phyloP scores from a whole-genome alignment of 1,284 basidiomycete genomes.

The Leucoagaricus sp. region DNA sequence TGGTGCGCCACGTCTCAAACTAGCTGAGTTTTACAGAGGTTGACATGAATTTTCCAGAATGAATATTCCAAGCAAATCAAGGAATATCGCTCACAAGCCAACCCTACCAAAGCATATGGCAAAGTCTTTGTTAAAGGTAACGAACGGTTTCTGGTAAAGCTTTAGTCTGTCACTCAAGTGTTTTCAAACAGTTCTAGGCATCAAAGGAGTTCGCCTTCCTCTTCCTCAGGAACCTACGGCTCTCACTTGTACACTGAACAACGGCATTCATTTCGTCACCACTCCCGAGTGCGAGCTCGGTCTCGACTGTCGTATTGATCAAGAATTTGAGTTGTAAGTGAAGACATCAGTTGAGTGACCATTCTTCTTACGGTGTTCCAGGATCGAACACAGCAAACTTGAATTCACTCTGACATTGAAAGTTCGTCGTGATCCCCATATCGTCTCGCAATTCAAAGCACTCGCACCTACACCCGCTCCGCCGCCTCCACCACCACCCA shows the following conservation, averaged over 20 bases:
- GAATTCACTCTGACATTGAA: constrained; percentile 90
- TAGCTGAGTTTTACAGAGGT: background rate
- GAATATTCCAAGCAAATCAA: constrained; percentile 89
- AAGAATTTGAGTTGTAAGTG: constrained; percentile 92
- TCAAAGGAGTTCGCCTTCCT: constrained; percentile 73
- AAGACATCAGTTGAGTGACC: background rate
- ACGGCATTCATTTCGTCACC: constrained; percentile 95
- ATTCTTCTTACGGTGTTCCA: constrained; percentile 28
- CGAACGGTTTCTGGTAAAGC: constrained; percentile 16
- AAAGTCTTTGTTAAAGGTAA: constrained; percentile 93
- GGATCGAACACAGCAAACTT: constrained; percentile 86
- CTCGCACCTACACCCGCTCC: constrained; percentile 42
- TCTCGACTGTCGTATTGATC: constrained; percentile 73
- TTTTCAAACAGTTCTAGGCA: constrained; percentile 68
- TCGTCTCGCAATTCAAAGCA: constrained; percentile 72
- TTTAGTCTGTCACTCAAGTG: background rate
- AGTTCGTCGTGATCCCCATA: constrained; percentile 80
- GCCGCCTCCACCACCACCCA: constrained; percentile 42
- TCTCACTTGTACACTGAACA: constrained; percentile 91
- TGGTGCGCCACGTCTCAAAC: constrained; percentile 53
- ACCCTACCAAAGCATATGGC: constrained; percentile 78
- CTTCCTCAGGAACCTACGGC: constrained; percentile 73
- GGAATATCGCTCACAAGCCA: constrained; percentile 77
- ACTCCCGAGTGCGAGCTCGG: constrained; percentile 78
- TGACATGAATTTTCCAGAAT: constrained; percentile 53